A percentile compares a stretch with the other conserved stretches of the same genome.
Conservation (phyloP, 495 filamentous ascomycete genomes). For the Staphylotrichum longicolle region DNA sequence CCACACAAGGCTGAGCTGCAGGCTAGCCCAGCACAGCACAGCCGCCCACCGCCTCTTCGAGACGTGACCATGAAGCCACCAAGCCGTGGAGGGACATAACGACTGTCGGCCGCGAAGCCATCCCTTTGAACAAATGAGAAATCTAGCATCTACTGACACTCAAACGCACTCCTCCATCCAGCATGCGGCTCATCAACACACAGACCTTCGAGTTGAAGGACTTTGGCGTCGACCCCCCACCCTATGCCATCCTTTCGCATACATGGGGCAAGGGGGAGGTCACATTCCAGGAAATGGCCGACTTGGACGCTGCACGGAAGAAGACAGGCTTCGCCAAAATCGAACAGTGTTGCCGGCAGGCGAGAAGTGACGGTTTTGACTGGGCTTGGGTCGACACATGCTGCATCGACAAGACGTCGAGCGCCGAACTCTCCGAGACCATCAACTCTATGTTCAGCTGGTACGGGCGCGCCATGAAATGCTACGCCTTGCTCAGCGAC, state of each 20-base stretch:
- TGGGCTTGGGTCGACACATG: conserved; percentile 30
- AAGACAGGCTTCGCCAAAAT: conserved; percentile 33
- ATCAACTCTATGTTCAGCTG: conserved; percentile 38
- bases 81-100: too few species aligned
- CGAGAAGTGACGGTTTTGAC: conserved; percentile 17
- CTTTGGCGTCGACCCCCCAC: neutral
- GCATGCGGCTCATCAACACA: neutral
- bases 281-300: conserved; percentile 18
- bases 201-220: neutral
- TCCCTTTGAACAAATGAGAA: too few species aligned
- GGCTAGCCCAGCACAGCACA: too few species aligned
- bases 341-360: conserved; percentile 17
- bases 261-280: conserved; percentile 26
- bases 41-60: too few species aligned
- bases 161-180: neutral
- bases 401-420: conserved; percentile 41
- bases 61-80: too few species aligned
- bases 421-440: conserved; percentile 39
- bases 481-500: conserved; percentile 27
- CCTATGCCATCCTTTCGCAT: conserved; percentile 29
- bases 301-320: neutral
- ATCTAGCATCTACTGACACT: too few species aligned
- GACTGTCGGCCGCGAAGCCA: too few species aligned
- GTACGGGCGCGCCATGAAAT: conserved; percentile 13
- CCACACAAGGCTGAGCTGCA: too few species aligned